Evolutionary conservation across 306 rosid genomes (phyloP).

Genomic region (Vigna mungo): DNA sequence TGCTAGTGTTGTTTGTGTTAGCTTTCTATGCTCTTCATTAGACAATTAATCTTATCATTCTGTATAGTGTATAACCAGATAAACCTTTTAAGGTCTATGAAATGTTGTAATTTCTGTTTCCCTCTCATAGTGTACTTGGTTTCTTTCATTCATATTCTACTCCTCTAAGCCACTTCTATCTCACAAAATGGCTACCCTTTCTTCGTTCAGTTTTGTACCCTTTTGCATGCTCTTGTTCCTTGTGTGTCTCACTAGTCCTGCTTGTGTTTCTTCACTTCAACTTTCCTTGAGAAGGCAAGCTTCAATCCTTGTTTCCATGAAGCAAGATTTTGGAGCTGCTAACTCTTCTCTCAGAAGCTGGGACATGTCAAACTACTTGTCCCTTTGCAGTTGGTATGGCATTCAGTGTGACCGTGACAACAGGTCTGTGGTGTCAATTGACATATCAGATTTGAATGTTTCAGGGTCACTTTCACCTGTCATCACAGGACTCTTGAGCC

Average conservation of each 20-base stretch:
- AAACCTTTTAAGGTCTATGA: conserved; percentile 29
- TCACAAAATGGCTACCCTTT: conserved; percentile 44
- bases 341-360: conserved; percentile 56
- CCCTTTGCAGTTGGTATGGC: conserved; percentile 77
- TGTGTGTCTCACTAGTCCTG: conserved; percentile 41
- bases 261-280: conserved; percentile 51
- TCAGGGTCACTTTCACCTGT: conserved; percentile 69
- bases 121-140: conserved; percentile 3
- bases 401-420: conserved; percentile 60
- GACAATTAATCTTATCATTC: conserved; percentile 2
- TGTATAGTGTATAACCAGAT: conserved; percentile 41
- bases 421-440: conserved; percentile 62
- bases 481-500: conserved; percentile 56
- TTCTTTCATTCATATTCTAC: conserved; percentile 36
- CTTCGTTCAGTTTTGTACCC: conserved; percentile 40
- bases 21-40: conserved; percentile 38
- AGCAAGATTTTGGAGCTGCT: conserved; percentile 56
- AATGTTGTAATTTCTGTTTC: conserved; percentile 33
- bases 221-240: conserved; percentile 31
- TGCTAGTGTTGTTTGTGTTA: conserved; percentile 8
- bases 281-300: conserved; percentile 69
- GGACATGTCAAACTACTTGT: conserved; percentile 61
- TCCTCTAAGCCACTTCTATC: conserved; percentile 26
- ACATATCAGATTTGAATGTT: conserved; percentile 67
- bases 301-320: conserved; percentile 70